These are phyloP conservation scores for Pichia cabralensis DNA, from an alignment of 805 yeast species.

Conservation along the genomic window DNA sequence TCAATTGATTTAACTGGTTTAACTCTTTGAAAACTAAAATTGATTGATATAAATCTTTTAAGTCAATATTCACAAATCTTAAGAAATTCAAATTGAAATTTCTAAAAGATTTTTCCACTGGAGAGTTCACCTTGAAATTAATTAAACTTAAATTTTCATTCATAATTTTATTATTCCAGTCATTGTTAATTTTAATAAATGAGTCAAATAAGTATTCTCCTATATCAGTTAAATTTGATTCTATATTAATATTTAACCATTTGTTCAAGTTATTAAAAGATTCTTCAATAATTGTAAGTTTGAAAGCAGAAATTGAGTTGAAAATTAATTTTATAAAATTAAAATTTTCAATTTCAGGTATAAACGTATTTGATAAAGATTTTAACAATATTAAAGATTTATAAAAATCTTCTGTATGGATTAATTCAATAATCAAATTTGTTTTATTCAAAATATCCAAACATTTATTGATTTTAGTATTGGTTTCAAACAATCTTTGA, in stretches of 20 bases:
- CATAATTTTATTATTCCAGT: conserved; percentile 44
- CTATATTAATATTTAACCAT: conserved; percentile 54
- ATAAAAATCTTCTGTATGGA: conserved; percentile 65
- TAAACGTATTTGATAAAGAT: conserved; percentile 56
- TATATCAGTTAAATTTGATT: conserved; percentile 46
- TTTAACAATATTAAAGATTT: conserved; percentile 80
- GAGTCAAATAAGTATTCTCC: conserved; percentile 50
- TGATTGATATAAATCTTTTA: conserved; percentile 75
- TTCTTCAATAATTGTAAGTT: conserved; percentile 63
- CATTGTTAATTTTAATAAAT: conserved; percentile 43
- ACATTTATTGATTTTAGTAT: conserved; percentile 57
- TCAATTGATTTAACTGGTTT: conserved; percentile 51
- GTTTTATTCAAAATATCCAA: conserved; percentile 78
- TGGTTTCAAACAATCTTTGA: conserved; percentile 61
- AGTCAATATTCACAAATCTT: conserved; percentile 40
- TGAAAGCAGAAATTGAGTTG: conserved; percentile 67
- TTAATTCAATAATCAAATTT: conserved; percentile 74
- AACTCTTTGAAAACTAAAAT: conserved; percentile 71
- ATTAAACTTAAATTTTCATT: conserved; percentile 34
- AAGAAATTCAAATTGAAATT: conserved; percentile 37
- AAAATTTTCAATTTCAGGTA: conserved; percentile 54
- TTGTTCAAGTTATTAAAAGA: conserved; percentile 55
- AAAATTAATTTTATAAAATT: conserved; percentile 68
- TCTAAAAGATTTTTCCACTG: conserved; percentile 73
- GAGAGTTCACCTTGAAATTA: conserved; percentile 68